These are phyloP conservation scores for Apophysomyces ossiformis DNA, from an alignment of 371 early-diverging fungal species.

Conservation along the genomic window DNA sequence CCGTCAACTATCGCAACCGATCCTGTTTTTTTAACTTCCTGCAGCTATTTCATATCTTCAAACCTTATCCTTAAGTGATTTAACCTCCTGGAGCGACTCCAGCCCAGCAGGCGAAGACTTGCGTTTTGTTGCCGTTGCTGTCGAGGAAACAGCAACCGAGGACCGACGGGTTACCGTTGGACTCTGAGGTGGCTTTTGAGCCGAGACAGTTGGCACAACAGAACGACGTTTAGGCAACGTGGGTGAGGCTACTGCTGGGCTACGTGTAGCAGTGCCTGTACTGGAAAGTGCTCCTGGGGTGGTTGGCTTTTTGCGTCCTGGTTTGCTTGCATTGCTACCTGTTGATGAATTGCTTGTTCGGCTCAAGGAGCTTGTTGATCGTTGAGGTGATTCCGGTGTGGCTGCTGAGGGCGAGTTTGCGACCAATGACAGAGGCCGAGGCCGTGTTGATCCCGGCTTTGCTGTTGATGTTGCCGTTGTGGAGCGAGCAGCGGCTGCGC, in stretches of 20 bases:
- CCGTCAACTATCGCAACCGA: conserved; percentile 20
- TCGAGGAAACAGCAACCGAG: conserved; percentile 23
- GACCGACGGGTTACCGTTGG: conserved; percentile 26
- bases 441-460: conserved; percentile 15
- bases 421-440: conserved; percentile 23
- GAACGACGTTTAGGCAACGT: conserved; percentile 32
- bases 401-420: conserved; percentile 18
- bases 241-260: conserved; percentile 16
- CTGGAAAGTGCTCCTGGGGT: conserved; percentile 29
- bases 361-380: conserved; percentile 20
- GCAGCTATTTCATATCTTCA: background rate
- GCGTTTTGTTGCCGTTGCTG: conserved; percentile 19
- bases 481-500: conserved; percentile 19
- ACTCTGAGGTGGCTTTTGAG: conserved; percentile 21
- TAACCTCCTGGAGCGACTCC: conserved; percentile 25
- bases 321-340: conserved; percentile 9
- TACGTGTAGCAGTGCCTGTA: conserved; percentile 16
- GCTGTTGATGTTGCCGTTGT: conserved; percentile 12
- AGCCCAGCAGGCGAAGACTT: conserved; percentile 26
- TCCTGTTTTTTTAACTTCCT: background rate
- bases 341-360: conserved; percentile 19
- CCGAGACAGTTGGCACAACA: conserved; percentile 27
- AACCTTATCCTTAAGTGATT: conserved; percentile 36
- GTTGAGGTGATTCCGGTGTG: conserved; percentile 25
- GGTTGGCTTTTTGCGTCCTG: conserved; percentile 12